Evolutionary conservation across 1,139 yeast species (phyloP).

Genomic region (Lodderomyces jiufengensis): DNA sequence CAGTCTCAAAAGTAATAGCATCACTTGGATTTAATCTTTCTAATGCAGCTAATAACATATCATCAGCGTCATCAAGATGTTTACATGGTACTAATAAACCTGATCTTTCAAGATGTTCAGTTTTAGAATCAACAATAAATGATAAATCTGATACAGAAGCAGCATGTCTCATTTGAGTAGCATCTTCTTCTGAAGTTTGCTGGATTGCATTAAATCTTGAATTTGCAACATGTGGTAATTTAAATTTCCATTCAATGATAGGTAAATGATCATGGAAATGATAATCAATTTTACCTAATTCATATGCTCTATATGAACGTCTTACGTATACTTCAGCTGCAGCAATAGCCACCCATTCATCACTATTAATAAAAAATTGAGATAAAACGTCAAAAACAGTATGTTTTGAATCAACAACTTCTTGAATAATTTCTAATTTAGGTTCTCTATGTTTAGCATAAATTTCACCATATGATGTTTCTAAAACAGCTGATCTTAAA

Average conservation of each 20-base stretch:
- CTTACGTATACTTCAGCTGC: conserved; percentile 96
- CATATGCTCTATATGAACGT: conserved; percentile 95
- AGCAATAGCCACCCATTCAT: conserved; percentile 88
- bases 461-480: conserved; percentile 83
- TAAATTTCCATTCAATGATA: conserved; percentile 85
- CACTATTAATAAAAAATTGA: conserved; percentile 80
- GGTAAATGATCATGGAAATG: conserved; percentile 60
- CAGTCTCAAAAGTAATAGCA: conserved; percentile 37
- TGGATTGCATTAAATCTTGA: conserved; percentile 67
- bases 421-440: conserved; percentile 72
- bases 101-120: conserved; percentile 59
- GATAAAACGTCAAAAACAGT: conserved; percentile 94
- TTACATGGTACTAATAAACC: conserved; percentile 85
- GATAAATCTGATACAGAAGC: conserved; percentile 91
- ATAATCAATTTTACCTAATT: conserved; percentile 72
- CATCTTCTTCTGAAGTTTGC: conserved; percentile 33
- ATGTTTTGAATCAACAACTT: conserved; percentile 93
- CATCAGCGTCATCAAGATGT: conserved; percentile 88
- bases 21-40: conserved; percentile 58
- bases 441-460: conserved; percentile 78
- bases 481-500: conserved; percentile 85
- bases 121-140: conserved; percentile 67
- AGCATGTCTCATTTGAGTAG: conserved; percentile 67
- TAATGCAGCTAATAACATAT: conserved; percentile 70
- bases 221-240: conserved; percentile 66